phyloP scores from a whole-genome alignment of 768 basidiomycete species.

The Xerocomellus chrysenteron region DNA sequence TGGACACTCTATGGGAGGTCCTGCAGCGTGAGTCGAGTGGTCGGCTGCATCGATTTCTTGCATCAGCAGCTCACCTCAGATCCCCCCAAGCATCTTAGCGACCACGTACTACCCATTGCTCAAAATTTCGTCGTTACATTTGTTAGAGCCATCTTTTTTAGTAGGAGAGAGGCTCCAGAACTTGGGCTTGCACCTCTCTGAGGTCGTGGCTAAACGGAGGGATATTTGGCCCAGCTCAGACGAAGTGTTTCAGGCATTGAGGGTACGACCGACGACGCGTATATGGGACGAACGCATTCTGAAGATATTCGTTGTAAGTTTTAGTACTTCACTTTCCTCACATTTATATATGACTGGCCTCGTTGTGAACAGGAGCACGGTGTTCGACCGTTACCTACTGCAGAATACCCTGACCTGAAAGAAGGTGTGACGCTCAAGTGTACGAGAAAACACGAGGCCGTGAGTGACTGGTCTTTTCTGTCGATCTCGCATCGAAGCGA shows the following conservation, averaged over 20 bases:
- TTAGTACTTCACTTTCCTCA: background rate
- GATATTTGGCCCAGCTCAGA: slow-evolving; percentile 3
- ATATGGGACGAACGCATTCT: slow-evolving; percentile 8
- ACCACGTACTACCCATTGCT: background rate
- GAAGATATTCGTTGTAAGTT: background rate
- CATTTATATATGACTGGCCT: background rate
- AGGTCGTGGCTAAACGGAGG: background rate
- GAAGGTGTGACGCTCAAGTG: slow-evolving; percentile 9
- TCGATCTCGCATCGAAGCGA: too few species aligned
- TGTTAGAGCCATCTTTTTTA: background rate
- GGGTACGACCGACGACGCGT: background rate
- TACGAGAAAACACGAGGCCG: slow-evolving; percentile 4
- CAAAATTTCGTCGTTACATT: slow-evolving; percentile 9
- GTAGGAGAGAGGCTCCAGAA: background rate
- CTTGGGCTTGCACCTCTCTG: background rate
- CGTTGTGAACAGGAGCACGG: slow-evolving; percentile 2
- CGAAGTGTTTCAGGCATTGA: background rate
- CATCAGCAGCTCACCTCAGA: background rate
- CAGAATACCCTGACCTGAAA: background rate
- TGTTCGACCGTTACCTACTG: slow-evolving; percentile 4
- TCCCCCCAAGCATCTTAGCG: background rate
- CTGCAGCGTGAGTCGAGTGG: background rate
- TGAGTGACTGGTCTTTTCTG: background rate
- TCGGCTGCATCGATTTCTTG: background rate
- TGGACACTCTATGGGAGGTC: slow-evolving; percentile 6